A percentile compares a stretch with the other conserved stretches of the same genome.
Conservation (phyloP, 2,329 filamentous ascomycete genomes). For the Ophiostoma piceae region DNA sequence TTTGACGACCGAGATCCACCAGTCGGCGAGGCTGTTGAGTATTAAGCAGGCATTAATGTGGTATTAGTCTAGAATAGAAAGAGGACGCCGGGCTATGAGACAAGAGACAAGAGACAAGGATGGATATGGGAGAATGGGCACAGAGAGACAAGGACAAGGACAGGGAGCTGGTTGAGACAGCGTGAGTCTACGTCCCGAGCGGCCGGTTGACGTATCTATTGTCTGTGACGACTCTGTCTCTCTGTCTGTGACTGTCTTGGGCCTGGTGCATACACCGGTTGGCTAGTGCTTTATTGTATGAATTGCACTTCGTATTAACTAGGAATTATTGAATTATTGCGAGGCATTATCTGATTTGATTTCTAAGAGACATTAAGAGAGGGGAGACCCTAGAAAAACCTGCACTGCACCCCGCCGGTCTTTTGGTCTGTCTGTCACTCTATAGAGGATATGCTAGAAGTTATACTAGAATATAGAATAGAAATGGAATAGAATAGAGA, state of each 20-base stretch:
- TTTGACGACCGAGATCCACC: slow-evolving; percentile 14
- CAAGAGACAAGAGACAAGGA: neutral
- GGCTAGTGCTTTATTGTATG: neutral
- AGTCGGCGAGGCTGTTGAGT: slow-evolving; percentile 21
- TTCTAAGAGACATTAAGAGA: too few relatives aligned
- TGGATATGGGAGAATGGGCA: neutral
- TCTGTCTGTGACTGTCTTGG: neutral
- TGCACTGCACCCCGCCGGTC: neutral
- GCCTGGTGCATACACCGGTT: neutral
- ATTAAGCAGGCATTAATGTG: neutral
- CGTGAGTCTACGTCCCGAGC: neutral
- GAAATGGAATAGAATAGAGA: too few relatives aligned
- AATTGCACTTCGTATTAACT: too few relatives aligned
- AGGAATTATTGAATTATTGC: too few relatives aligned
- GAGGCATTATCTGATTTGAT: neutral
- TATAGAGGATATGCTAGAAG: too few relatives aligned
- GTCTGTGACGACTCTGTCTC: neutral
- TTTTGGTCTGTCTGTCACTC: too few relatives aligned
- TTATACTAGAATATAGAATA: too few relatives aligned
- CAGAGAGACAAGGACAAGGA: neutral
- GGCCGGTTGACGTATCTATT: slow-evolving; percentile 1
- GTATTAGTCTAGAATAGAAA: neutral
- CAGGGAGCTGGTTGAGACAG: too few relatives aligned
- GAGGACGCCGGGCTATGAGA: neutral
- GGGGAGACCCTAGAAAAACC: neutral